phyloP scores from a whole-genome alignment of 768 basidiomycete genomes.

The Phlegmacium glaucopus region DNA sequence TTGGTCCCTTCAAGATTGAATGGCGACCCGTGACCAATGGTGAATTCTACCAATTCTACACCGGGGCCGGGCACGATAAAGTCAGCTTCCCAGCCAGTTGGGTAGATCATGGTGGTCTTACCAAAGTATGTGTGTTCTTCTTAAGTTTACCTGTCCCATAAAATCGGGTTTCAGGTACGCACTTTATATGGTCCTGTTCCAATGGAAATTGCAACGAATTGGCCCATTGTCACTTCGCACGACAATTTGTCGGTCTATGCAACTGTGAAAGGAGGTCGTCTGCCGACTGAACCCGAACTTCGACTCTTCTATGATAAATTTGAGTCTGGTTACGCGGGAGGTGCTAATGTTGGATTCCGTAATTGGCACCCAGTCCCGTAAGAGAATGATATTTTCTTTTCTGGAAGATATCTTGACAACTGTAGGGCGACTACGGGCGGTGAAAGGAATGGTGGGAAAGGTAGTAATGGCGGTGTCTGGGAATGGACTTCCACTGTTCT shows the following conservation, averaged over 20 bases:
- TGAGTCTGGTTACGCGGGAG: slow-evolving; percentile 69
- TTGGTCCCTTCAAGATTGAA: slow-evolving; percentile 72
- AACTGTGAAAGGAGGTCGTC: slow-evolving; percentile 82
- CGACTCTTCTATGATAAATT: slow-evolving; percentile 75
- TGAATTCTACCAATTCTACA: slow-evolving; percentile 73
- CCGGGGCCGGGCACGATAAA: slow-evolving; percentile 37
- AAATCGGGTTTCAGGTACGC: slow-evolving; percentile 48
- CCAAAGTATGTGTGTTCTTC: slow-evolving; percentile 37
- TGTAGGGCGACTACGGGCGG: slow-evolving; percentile 69
- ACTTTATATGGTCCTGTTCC: slow-evolving; percentile 85
- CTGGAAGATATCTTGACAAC: neutral
- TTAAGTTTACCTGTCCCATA: neutral
- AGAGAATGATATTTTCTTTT: slow-evolving; percentile 26
- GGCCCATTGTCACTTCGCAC: slow-evolving; percentile 85
- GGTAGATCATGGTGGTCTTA: slow-evolving; percentile 50
- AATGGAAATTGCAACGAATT: slow-evolving; percentile 72
- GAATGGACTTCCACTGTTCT: slow-evolving; percentile 93
- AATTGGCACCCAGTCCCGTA: slow-evolving; percentile 95
- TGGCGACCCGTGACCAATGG: slow-evolving; percentile 88
- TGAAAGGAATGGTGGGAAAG: slow-evolving; percentile 46
- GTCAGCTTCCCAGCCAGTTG: slow-evolving; percentile 70
- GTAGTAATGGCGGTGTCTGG: slow-evolving; percentile 95
- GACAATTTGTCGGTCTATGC: slow-evolving; percentile 79
- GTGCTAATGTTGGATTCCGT: slow-evolving; percentile 81
- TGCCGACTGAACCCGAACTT: slow-evolving; percentile 90